These are phyloP conservation scores for Chytriomyces hyalinus DNA, from an alignment of 192 early-diverging fungal species.

Conservation along the genomic window DNA sequence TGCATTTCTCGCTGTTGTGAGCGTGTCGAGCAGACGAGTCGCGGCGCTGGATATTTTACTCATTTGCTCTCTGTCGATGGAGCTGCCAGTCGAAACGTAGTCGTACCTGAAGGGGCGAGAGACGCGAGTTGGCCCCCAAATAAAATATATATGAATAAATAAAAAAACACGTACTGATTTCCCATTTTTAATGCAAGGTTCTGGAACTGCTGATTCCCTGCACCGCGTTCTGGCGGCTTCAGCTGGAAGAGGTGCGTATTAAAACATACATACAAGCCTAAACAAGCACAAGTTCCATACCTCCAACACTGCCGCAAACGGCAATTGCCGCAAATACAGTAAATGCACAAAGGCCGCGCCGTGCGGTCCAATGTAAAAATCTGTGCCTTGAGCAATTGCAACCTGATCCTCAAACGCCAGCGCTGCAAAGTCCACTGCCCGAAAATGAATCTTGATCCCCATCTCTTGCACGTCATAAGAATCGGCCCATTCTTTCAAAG, in stretches of 20 bases:
- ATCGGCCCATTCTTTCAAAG: neutral
- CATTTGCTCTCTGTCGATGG: neutral
- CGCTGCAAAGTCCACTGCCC: slow-evolving; percentile 36
- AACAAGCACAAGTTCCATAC: neutral
- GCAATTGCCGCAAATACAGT: slow-evolving; percentile 20
- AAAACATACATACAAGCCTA: neutral
- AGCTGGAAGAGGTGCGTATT: neutral
- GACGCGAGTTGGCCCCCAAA: neutral
- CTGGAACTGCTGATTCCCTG: slow-evolving; percentile 35
- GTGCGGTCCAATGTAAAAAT: slow-evolving; percentile 36
- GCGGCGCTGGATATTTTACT: neutral
- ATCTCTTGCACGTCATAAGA: too few relatives aligned
- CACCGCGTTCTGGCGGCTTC: slow-evolving; percentile 29
- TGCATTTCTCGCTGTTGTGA: too few relatives aligned
- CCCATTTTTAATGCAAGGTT: slow-evolving; percentile 24
- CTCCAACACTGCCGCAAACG: slow-evolving; percentile 25
- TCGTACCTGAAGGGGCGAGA: neutral
- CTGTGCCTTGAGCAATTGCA: slow-evolving; percentile 27
- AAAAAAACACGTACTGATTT: slow-evolving; percentile 23
- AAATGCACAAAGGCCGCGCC: slow-evolving; percentile 32
- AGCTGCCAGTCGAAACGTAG: neutral
- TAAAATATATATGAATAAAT: neutral
- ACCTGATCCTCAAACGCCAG: slow-evolving; percentile 31
- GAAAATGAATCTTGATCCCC: neutral
- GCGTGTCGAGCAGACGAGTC: too few relatives aligned